Conservation (phyloP, 1,139 yeast species). For the Debaryomyces nepalensis region DNA sequence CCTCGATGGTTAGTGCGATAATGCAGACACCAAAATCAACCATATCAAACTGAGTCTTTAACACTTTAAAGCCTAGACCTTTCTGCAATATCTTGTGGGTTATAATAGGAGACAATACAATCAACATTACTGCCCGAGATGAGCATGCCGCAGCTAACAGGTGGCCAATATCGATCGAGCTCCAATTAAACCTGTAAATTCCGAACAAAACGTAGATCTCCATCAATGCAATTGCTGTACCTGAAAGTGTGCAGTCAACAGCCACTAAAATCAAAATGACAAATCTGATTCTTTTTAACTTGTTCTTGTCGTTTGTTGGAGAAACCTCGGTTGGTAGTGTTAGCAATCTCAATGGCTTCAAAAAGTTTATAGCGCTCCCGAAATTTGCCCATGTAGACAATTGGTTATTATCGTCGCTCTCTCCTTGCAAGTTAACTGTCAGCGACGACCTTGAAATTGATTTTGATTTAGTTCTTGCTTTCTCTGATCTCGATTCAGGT, state of each 20-base stretch:
- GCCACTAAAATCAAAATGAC: slow-evolving; percentile 50
- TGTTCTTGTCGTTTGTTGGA: not conserved
- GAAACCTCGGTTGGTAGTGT: slow-evolving; percentile 36
- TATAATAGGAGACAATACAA: slow-evolving; percentile 41
- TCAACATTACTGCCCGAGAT: slow-evolving; percentile 40
- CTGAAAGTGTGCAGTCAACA: slow-evolving; percentile 49
- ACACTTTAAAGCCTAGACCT: slow-evolving; percentile 32
- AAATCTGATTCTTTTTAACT: slow-evolving; percentile 19
- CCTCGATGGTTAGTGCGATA: slow-evolving; percentile 40
- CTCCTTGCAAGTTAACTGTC: not conserved
- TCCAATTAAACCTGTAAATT: slow-evolving; percentile 63
- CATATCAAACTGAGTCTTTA: slow-evolving; percentile 53
- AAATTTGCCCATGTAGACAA: not conserved
- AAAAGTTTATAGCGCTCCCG: slow-evolving; percentile 25
- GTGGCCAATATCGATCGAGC: slow-evolving; percentile 60
- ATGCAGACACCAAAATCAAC: slow-evolving; percentile 52
- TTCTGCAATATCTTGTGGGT: slow-evolving; percentile 33
- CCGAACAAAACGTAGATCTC: slow-evolving; percentile 61
- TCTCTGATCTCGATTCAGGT: slow-evolving; percentile 63
- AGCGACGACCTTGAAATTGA: slow-evolving; percentile 23
- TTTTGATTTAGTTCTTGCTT: slow-evolving; percentile 52
- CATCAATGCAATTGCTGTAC: slow-evolving; percentile 44
- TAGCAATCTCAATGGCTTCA: slow-evolving; percentile 53
- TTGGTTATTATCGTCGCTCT: not conserved
- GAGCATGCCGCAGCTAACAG: slow-evolving; percentile 60